Evolutionary conservation across 306 rosid genomes (phyloP).

Genomic region (Malus fusca): DNA sequence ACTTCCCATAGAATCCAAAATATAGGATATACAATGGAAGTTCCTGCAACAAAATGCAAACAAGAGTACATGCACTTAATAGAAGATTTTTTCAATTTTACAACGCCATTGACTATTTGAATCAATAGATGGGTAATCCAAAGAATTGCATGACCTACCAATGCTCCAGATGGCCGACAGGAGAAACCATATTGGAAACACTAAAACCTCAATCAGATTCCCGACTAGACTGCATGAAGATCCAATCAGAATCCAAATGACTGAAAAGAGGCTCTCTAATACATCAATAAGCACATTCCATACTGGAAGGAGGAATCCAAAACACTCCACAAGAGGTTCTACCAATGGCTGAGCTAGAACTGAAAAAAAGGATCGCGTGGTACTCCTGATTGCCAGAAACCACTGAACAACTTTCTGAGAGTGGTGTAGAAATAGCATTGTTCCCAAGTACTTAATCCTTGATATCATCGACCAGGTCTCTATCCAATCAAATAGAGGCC

Average conservation of each 20-base stretch:
- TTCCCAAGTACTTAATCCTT: conserved; percentile 87
- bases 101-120: background rate
- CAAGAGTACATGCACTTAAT: conserved; percentile 14
- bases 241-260: conserved; percentile 47
- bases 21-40: conserved; percentile 50
- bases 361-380: conserved; percentile 52
- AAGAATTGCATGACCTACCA: conserved; percentile 50
- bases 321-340: conserved; percentile 42
- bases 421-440: conserved; percentile 89
- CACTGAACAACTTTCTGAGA: conserved; percentile 73
- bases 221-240: conserved; percentile 41
- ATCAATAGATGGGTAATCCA: conserved; percentile 1
- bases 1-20: conserved; percentile 61
- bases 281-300: conserved; percentile 37
- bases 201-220: conserved; percentile 49
- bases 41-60: conserved; percentile 47
- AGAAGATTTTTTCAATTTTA: background rate
- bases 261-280: conserved; percentile 45
- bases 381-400: conserved; percentile 55
- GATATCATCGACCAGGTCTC: conserved; percentile 97
- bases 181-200: conserved; percentile 59
- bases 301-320: conserved; percentile 64
- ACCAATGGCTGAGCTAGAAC: conserved; percentile 65
- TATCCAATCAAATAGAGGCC: conserved; percentile 94
- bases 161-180: conserved; percentile 47